Evolutionary conservation across 257 asterid species (phyloP).

Genomic region (Avicennia marina): DNA sequence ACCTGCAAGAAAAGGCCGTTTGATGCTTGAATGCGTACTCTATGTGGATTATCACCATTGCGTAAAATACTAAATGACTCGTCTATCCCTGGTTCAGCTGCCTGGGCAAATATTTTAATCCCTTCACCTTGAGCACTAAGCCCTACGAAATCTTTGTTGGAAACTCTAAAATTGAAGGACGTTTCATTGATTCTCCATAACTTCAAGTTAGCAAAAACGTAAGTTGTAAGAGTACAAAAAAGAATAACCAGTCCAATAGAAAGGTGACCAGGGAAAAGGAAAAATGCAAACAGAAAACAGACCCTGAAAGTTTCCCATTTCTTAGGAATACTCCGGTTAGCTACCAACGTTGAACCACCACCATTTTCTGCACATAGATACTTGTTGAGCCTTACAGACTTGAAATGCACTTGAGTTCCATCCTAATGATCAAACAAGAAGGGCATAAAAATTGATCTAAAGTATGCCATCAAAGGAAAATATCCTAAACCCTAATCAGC

Average conservation of each 20-base stretch:
- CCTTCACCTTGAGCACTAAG: constrained; percentile 25
- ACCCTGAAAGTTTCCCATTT: constrained; percentile 57
- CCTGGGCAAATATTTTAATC: constrained; percentile 20
- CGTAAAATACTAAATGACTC: constrained; percentile 29
- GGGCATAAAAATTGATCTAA: background rate
- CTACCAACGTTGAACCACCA: constrained; percentile 46
- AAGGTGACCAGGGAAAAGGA: background rate
- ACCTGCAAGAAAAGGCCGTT: constrained; percentile 37
- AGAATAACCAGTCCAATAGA: background rate
- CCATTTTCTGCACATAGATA: constrained; percentile 48
- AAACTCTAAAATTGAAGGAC: constrained; percentile 44
- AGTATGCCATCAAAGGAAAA: background rate
- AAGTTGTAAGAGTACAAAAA: background rate
- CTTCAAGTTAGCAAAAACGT: constrained; percentile 18
- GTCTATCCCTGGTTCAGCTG: constrained; percentile 30
- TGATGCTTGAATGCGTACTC: constrained; percentile 38
- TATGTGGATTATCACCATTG: constrained; percentile 20
- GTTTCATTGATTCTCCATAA: constrained; percentile 45
- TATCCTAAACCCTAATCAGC: no score
- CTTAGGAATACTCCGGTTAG: constrained; percentile 37
- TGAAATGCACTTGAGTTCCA: constrained; percentile 56
- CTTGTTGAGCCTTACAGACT: constrained; percentile 42
- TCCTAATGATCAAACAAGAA: constrained; percentile 26
- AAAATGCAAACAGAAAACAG: background rate
- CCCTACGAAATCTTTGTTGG: constrained; percentile 40